These are phyloP conservation scores for Cardiospermum halicacabum DNA, from an alignment of 345 rosid genomes.

Conservation along the genomic window DNA sequence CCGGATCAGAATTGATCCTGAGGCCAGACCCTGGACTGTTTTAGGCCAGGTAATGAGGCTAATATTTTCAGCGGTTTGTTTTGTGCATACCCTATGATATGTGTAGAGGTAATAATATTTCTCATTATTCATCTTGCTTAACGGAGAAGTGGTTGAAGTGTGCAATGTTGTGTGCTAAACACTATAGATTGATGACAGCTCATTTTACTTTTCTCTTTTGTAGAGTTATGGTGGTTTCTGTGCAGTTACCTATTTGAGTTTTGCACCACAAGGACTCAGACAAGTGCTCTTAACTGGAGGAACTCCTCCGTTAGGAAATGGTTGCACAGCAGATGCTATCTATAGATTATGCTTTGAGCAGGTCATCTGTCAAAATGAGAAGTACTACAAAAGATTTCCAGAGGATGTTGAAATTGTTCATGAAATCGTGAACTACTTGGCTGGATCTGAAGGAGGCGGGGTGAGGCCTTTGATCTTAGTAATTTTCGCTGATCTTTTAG, in stretches of 20 bases:
- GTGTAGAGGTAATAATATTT: too few relatives aligned
- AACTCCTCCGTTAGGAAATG: constrained; percentile 67
- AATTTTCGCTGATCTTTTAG: not conserved
- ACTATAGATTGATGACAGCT: constrained; percentile 7
- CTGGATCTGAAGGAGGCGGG: constrained; percentile 78
- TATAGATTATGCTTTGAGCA: constrained; percentile 55
- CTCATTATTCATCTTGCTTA: not conserved
- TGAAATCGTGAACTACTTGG: constrained; percentile 62
- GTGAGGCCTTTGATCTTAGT: constrained; percentile 33
- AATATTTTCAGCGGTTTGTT: not conserved
- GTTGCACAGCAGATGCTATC: constrained; percentile 69
- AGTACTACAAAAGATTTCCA: constrained; percentile 89
- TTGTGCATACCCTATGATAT: not conserved
- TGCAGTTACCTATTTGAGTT: constrained; percentile 81
- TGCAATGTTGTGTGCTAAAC: not conserved
- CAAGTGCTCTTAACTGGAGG: constrained; percentile 94
- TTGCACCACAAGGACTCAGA: constrained; percentile 86
- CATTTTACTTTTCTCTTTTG: constrained; percentile 16
- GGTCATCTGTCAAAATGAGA: constrained; percentile 66
- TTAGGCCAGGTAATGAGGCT: constrained; percentile 69
- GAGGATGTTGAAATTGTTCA: constrained; percentile 62
- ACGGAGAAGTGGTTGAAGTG: not conserved
- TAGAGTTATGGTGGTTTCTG: constrained; percentile 97
- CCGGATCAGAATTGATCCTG: constrained; percentile 70
- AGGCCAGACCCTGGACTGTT: constrained; percentile 75